Conservation (phyloP, 2,329 filamentous ascomycete species). For the Rhynchosporium secalis region DNA sequence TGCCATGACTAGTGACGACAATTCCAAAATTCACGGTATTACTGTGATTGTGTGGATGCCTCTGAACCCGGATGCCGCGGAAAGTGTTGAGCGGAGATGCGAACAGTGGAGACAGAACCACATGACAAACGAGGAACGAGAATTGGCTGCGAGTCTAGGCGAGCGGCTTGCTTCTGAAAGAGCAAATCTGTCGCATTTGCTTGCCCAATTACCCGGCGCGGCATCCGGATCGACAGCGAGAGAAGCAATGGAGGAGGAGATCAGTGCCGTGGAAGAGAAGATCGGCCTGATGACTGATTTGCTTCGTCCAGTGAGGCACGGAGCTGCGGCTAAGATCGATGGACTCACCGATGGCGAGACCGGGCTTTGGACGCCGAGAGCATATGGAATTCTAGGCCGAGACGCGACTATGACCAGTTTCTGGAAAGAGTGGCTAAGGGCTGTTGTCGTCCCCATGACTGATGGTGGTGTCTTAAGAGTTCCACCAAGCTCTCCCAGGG, state of each 20-base stretch:
- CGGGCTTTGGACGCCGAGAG: slow-evolving; percentile 91
- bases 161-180: slow-evolving; percentile 84
- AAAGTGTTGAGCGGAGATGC: slow-evolving; percentile 78
- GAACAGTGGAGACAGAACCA: slow-evolving; percentile 82
- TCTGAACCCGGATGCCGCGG: slow-evolving; percentile 76
- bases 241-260: slow-evolving; percentile 87
- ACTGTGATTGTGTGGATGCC: slow-evolving; percentile 93
- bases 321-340: slow-evolving; percentile 94
- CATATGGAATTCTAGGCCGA: slow-evolving; percentile 87
- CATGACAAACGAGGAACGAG: slow-evolving; percentile 88
- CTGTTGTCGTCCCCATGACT: slow-evolving; percentile 92
- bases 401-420: slow-evolving; percentile 83
- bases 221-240: slow-evolving; percentile 78
- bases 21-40: slow-evolving; percentile 87
- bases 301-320: slow-evolving; percentile 86
- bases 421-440: slow-evolving; percentile 98
- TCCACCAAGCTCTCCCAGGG: slow-evolving; percentile 82
- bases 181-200: slow-evolving; percentile 83
- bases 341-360: slow-evolving; percentile 93
- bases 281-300: slow-evolving; percentile 97
- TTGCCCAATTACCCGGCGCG: slow-evolving; percentile 78
- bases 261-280: slow-evolving; percentile 94
- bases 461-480: slow-evolving; percentile 81
- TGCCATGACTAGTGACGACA: slow-evolving; percentile 93
- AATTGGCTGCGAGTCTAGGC: slow-evolving; percentile 87